Evolutionary conservation across 2,329 filamentous ascomycete genomes (phyloP).

Genomic region (Periglandula ipomoeae): DNA sequence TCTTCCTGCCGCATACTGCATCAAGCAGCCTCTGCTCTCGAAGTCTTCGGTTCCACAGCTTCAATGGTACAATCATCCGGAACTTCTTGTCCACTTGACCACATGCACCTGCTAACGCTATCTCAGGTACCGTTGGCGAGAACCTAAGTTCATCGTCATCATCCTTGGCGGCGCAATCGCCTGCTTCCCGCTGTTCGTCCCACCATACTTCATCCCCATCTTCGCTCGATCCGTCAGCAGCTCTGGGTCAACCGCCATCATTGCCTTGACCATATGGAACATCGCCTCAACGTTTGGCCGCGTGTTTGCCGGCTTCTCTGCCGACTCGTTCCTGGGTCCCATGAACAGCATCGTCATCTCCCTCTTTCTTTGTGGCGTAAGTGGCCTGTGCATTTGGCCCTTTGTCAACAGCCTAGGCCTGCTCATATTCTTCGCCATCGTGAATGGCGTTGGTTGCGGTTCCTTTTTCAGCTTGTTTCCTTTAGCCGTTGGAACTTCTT

Average conservation of each 20-base stretch:
- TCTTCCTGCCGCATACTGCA: slow-evolving; percentile 17
- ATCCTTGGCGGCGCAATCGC: slow-evolving; percentile 14
- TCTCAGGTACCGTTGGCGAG: slow-evolving; percentile 16
- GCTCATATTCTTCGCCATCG: slow-evolving; percentile 15
- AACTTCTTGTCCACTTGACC: neutral
- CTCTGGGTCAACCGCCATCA: slow-evolving; percentile 12
- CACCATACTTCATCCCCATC: slow-evolving; percentile 20
- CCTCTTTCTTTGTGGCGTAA: slow-evolving; percentile 16
- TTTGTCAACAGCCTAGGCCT: slow-evolving; percentile 16
- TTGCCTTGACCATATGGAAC: slow-evolving; percentile 18
- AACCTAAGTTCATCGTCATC: slow-evolving; percentile 16
- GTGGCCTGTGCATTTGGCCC: slow-evolving; percentile 17
- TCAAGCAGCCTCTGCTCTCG: slow-evolving; percentile 10
- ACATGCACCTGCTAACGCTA: neutral
- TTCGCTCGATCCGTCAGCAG: slow-evolving; percentile 16
- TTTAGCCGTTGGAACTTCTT: slow-evolving; percentile 13
- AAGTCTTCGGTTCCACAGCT: slow-evolving; percentile 11
- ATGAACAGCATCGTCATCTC: slow-evolving; percentile 18
- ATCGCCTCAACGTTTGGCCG: slow-evolving; percentile 18
- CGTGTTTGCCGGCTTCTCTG: slow-evolving; percentile 16
- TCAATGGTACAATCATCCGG: slow-evolving; percentile 19
- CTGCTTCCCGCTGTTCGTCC: slow-evolving; percentile 19
- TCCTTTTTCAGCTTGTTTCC: slow-evolving; percentile 21
- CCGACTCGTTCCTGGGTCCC: slow-evolving; percentile 17
- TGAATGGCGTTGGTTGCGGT: slow-evolving; percentile 20